These are phyloP conservation scores for Metarhizium brunneum DNA, from an alignment of 2,329 filamentous ascomycete species.

Conservation along the genomic window DNA sequence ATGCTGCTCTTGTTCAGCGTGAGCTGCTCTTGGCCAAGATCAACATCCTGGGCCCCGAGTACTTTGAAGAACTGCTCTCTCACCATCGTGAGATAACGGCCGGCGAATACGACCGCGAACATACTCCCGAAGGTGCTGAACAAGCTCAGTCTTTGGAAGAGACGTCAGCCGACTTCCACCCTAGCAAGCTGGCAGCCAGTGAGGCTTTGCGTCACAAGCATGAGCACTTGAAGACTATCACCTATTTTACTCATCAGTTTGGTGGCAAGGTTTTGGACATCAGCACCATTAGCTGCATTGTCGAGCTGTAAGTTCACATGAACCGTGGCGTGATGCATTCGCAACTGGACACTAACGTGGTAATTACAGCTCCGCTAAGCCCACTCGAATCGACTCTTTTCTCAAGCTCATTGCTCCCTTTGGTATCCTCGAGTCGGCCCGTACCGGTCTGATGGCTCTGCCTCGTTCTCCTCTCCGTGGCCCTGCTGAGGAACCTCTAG, in stretches of 20 bases:
- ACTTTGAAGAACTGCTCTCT: slow-evolving; percentile 91
- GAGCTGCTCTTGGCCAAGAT: slow-evolving; percentile 94
- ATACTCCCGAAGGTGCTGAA: slow-evolving; percentile 24
- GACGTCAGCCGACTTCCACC: slow-evolving; percentile 68
- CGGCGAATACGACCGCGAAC: slow-evolving; percentile 36
- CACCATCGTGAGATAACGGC: slow-evolving; percentile 84
- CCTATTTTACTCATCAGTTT: slow-evolving; percentile 94
- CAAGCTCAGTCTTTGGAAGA: slow-evolving; percentile 35
- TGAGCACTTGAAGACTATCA: slow-evolving; percentile 93
- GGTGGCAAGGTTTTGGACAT: slow-evolving; percentile 97
- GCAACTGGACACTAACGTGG: background rate
- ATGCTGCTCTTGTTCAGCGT: slow-evolving; percentile 85
- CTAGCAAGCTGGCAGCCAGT: slow-evolving; percentile 72
- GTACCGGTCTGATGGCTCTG: slow-evolving; percentile 93
- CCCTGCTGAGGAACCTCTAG: slow-evolving; percentile 56
- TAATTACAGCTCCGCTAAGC: slow-evolving; percentile 69
- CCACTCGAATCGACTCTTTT: slow-evolving; percentile 88
- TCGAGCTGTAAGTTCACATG: slow-evolving; percentile 70
- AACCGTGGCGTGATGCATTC: background rate
- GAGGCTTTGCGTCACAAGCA: slow-evolving; percentile 94
- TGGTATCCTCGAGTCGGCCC: slow-evolving; percentile 90
- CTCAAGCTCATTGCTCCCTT: slow-evolving; percentile 92
- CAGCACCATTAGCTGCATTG: slow-evolving; percentile 96
- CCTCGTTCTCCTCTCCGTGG: slow-evolving; percentile 83
- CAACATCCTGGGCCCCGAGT: slow-evolving; percentile 93